Evolutionary conservation across 1,139 yeast species (phyloP), one percentile per base, ranked within the genome.

Genomic region (Candida anutae): DNA sequence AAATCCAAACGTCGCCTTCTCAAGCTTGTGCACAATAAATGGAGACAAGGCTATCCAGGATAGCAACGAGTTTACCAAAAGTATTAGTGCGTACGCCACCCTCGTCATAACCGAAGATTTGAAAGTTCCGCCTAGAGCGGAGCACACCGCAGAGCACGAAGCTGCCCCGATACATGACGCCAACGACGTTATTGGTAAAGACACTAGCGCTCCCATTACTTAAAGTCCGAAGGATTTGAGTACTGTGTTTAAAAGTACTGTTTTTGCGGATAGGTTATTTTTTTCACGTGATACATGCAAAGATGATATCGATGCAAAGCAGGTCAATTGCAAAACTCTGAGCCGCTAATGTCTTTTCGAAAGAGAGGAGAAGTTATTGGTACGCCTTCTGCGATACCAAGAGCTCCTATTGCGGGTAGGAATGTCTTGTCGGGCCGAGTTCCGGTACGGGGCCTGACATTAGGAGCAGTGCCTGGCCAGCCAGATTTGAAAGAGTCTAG

Each of bases 1-100:
- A 39, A 74, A 72, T 23, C 87, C 84, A 53, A 79, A 70, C 0
- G 87, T 68, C 6, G 90, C 68, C 36, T 71, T 70, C 37, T 83
- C 95, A 8, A 90, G 72, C 54, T 83, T 74, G 34, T 74, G 69
- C 16, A 81, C 69, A 3, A 93, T 77, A 54, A 84, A 81, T 37
- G 87, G 88, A 14, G 94, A 77, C 35, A 93, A 69, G 58, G 85
- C 84, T 5, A 85, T 61, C 99, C 99, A 90, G 10, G 97, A 83
- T 17, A 90, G 38, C 14, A 87, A 61, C 17, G 94, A 82, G 58
- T 88, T 88, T 23, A 83, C 39, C 24, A 87, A 58, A 35, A 93
- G 74, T 25, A 88, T 59, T 17, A 79, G 45, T 9, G 98, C 98
- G 53, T 90, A 90, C 28, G 87, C 73, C 19, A 88, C 63, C 48